Evolutionary conservation across 2,329 filamentous ascomycete genomes (phyloP), one percentile per base, ranked within the genome.

Genomic region (Dothideomycetes sp.): DNA sequence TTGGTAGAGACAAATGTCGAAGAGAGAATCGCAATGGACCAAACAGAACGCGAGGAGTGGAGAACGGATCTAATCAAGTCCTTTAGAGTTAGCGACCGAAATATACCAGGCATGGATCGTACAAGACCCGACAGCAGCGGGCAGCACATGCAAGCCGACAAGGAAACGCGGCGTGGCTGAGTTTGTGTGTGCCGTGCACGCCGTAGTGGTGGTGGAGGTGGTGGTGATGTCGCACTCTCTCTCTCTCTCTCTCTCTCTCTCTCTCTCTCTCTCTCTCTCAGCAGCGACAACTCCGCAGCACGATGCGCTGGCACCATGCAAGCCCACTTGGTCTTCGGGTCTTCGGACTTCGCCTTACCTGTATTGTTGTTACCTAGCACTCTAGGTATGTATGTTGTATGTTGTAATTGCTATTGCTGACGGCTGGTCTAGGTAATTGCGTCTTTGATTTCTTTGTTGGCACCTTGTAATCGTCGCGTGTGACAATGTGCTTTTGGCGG

Each of bases 231-330:
- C n/a, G n/a, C n/a, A n/a, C n/a, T n/a, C n/a, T n/a, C n/a, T n/a
- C n/a, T n/a, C n/a, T n/a, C n/a, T n/a, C n/a, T n/a, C n/a, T n/a
- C n/a, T n/a, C n/a, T n/a, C n/a, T n/a, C n/a, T n/a, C n/a, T n/a
- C n/a, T n/a, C n/a, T n/a, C n/a, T n/a, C n/a, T n/a, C n/a, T n/a
- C n/a, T n/a, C n/a, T n/a, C n/a, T n/a, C n/a, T n/a, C n/a, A n/a
- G n/a, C n/a, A n/a, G n/a, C n/a, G n/a, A n/a, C n/a, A n/a, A n/a
- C n/a, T n/a, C n/a, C n/a, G 18, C 29, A 40, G 22, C 28, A 16
- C 17, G 37, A 40, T 40, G 37, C 37, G 37, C 29, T 40, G 37
- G 37, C 37, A 40, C 19, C 29, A 40, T 40, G 37, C 37, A 40
- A 19, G 29, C 37, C 37, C 20, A 18, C 28, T 22, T 28, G 28